Evolutionary conservation across 1,284 basidiomycete genomes (phyloP).

Genomic region (Ceraceosorus bombacis): DNA sequence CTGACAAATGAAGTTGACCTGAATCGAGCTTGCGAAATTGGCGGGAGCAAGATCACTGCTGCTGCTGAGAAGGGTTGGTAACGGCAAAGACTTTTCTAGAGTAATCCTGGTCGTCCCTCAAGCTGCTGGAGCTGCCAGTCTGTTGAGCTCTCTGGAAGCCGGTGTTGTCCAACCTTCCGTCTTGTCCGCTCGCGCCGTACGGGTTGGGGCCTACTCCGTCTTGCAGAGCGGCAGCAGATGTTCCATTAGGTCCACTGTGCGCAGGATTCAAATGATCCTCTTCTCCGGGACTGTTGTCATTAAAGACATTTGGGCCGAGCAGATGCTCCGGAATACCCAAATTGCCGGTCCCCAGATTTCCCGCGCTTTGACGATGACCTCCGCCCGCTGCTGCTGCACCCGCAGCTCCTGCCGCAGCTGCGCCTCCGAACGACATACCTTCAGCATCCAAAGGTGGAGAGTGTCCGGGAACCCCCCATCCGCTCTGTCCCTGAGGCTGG

Average conservation of each 20-base stretch:
- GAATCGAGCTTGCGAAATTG: too few species aligned
- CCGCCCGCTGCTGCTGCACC: conserved; percentile 9
- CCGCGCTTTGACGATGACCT: conserved; percentile 7
- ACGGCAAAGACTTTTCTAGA: conserved; percentile 26
- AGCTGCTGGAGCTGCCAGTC: conserved; percentile 19
- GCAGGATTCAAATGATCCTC: conserved; percentile 4
- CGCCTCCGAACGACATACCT: conserved; percentile 7
- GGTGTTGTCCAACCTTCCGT: conserved; percentile 21
- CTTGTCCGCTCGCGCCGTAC: conserved; percentile 21
- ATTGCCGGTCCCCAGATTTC: conserved; percentile 14
- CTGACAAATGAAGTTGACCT: too few species aligned
- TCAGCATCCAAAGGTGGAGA: conserved; percentile 26
- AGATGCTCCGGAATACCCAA: conserved; percentile 8
- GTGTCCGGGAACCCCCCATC: conserved; percentile 17
- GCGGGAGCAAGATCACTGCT: too few species aligned
- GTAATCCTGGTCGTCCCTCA: conserved; percentile 37
- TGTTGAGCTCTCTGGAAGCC: conserved; percentile 19
- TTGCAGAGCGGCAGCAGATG: too few species aligned
- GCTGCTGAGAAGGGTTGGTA: conserved; percentile 10
- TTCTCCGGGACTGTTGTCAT: conserved; percentile 20
- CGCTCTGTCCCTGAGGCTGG: too few species aligned
- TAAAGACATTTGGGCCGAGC: conserved; percentile 28
- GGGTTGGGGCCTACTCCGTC: neutral
- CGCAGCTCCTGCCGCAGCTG: neutral
- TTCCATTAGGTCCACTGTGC: neutral